Evolutionary conservation across 2,329 filamentous ascomycete species (phyloP).

Genomic region (Venturia effusa): DNA sequence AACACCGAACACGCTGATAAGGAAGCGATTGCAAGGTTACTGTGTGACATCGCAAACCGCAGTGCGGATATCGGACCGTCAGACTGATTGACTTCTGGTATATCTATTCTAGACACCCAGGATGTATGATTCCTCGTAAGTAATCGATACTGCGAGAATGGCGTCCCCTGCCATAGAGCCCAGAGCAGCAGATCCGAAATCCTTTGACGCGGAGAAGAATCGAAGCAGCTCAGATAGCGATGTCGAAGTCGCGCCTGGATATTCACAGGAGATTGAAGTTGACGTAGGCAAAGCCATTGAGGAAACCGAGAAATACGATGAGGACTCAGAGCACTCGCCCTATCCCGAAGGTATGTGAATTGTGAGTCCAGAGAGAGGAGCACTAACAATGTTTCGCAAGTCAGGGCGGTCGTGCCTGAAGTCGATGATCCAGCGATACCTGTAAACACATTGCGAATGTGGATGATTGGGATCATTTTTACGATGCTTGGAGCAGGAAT

Average conservation of each 20-base stretch:
- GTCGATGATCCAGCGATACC: conserved; percentile 5
- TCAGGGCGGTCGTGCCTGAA: neutral
- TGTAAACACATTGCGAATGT: conserved; percentile 12
- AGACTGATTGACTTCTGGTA: neutral
- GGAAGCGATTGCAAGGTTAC: neutral
- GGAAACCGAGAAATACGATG: neutral
- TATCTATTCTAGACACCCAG: neutral
- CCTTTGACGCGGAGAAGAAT: neutral
- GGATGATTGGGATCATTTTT: neutral
- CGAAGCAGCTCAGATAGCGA: neutral
- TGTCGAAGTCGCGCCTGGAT: neutral
- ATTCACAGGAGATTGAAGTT: neutral
- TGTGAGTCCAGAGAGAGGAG: neutral
- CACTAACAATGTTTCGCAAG: neutral
- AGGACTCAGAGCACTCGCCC: neutral
- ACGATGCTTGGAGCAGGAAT: conserved; percentile 20
- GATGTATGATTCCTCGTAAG: neutral
- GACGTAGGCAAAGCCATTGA: neutral
- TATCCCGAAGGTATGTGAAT: neutral
- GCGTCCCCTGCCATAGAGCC: neutral
- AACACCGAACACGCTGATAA: neutral
- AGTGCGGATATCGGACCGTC: neutral
- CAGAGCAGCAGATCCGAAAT: neutral
- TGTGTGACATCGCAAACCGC: neutral
- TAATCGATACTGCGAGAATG: neutral